Conservation (phyloP, 2,329 filamentous ascomycete species). For the Alternaria sp. region DNA sequence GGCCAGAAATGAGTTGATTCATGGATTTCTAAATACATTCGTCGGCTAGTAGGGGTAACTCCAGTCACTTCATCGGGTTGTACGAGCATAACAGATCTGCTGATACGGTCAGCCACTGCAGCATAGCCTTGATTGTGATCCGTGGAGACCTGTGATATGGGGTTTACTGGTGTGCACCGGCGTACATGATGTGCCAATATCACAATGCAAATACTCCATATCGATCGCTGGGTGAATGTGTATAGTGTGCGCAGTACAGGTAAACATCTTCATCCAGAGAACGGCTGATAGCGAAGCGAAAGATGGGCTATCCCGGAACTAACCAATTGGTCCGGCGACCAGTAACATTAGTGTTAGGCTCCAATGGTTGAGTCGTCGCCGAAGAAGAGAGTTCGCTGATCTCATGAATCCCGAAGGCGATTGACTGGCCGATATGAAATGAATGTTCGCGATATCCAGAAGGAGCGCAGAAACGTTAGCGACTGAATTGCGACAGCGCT, state of each 20-base stretch:
- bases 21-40: background rate
- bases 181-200: background rate
- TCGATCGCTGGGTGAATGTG: background rate
- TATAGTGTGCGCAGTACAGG: background rate
- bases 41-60: background rate
- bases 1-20: accelerated
- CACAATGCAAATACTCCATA: background rate
- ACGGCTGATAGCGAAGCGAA: background rate
- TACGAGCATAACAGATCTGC: background rate
- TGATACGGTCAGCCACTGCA: background rate
- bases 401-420: background rate
- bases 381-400: background rate
- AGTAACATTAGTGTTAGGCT: background rate
- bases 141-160: background rate
- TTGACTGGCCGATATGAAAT: background rate
- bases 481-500: background rate
- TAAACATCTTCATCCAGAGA: background rate
- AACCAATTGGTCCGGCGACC: background rate
- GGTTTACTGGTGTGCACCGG: no score
- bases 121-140: background rate
- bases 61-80: background rate
- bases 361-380: accelerated
- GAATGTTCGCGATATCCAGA: background rate
- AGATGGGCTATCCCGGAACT: background rate
- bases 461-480: background rate